Percentiles rank a stretch among this genome's conserved stretches.
These are phyloP conservation scores for Rhexocercosporidium sp. DNA, from an alignment of 2,329 filamentous ascomycete genomes.

Conservation along the genomic window DNA sequence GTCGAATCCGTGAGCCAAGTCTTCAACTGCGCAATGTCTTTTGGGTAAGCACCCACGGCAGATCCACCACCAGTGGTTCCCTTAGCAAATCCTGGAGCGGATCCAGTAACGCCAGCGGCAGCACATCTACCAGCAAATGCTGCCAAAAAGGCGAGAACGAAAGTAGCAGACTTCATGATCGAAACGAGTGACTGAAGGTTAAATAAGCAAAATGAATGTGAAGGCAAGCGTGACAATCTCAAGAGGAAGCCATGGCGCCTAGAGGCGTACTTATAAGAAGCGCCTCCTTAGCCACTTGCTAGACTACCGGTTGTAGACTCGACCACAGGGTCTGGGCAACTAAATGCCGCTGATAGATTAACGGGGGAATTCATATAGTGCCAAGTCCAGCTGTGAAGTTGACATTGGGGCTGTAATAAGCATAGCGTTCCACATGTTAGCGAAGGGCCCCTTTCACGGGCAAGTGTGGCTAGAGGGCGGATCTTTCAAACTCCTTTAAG, in stretches of 20 bases:
- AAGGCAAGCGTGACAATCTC: slow-evolving; percentile 2
- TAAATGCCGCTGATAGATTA: slow-evolving; percentile 6
- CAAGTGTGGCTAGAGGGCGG: slow-evolving; percentile 3
- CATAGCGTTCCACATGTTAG: neutral
- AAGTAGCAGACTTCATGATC: slow-evolving; percentile 15
- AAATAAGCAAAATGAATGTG: slow-evolving; percentile 7
- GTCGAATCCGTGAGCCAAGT: slow-evolving; percentile 60
- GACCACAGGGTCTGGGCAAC: neutral
- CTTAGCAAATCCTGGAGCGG: slow-evolving; percentile 31
- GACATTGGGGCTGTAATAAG: neutral
- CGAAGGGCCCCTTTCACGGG: neutral
- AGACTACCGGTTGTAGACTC: neutral
- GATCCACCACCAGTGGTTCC: slow-evolving; percentile 65
- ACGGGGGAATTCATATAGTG: neutral
- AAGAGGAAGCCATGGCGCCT: neutral
- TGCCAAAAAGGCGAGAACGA: slow-evolving; percentile 13
- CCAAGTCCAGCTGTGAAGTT: slow-evolving; percentile 5
- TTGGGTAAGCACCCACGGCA: slow-evolving; percentile 58
- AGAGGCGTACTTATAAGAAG: slow-evolving; percentile 8
- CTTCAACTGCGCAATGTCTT: slow-evolving; percentile 59
- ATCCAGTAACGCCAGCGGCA: slow-evolving; percentile 21
- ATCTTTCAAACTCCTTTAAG: neutral
- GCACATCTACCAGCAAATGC: slow-evolving; percentile 11
- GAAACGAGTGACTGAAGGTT: slow-evolving; percentile 13
- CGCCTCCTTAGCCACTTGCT: neutral